A percentile compares a stretch with the other conserved stretches of the same genome.
Evolutionary conservation across 148 eudicot species (phyloP).

Genomic region (Vaccinium myrtillus): DNA sequence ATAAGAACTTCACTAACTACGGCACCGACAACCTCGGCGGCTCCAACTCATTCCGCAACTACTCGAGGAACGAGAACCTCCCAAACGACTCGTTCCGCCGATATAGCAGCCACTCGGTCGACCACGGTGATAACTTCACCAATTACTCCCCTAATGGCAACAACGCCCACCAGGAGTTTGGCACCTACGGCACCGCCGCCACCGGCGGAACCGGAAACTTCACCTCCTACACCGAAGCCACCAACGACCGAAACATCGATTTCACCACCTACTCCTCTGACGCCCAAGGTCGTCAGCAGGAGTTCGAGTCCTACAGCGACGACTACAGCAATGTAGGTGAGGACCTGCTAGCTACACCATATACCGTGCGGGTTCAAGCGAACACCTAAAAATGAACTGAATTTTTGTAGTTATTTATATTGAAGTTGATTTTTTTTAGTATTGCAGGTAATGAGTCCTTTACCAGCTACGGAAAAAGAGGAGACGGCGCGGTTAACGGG

Average conservation of each 20-base stretch:
- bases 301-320: constrained; percentile 30
- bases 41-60: constrained; percentile 35
- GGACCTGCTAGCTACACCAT: too few relatives aligned
- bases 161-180: constrained; percentile 33
- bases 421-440: too few relatives aligned
- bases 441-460: constrained; percentile 35
- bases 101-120: constrained; percentile 44
- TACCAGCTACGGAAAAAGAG: constrained; percentile 40
- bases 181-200: constrained; percentile 41
- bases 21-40: constrained; percentile 41
- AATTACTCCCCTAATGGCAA: constrained; percentile 35
- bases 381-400: too few relatives aligned
- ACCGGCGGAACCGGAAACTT: constrained; percentile 48
- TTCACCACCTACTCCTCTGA: constrained; percentile 46
- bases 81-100: constrained; percentile 40
- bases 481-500: constrained; percentile 25
- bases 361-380: too few relatives aligned
- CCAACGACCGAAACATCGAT: constrained; percentile 33
- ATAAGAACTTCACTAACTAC: constrained; percentile 46
- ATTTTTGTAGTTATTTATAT: too few relatives aligned
- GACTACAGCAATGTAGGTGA: constrained; percentile 20
- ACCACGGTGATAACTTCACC: constrained; percentile 38
- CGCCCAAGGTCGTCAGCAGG: constrained; percentile 32
- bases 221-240: constrained; percentile 23
- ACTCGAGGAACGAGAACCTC: constrained; percentile 29